Percentiles rank a stretch among this genome's conserved stretches.
Conservation (phyloP, 1,139 yeast genomes). For the Kodamaea derodonti region DNA sequence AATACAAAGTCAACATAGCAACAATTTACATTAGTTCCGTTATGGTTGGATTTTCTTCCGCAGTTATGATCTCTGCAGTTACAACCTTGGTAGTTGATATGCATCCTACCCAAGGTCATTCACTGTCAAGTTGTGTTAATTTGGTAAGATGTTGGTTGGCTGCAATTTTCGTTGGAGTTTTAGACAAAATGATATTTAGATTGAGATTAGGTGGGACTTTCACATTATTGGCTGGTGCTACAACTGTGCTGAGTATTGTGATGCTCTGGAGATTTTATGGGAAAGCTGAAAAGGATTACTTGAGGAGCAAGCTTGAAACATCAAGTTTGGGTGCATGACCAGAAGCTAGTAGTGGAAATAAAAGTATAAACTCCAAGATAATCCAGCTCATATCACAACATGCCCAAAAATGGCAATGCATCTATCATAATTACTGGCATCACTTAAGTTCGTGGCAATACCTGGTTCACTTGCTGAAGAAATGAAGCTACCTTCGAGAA, state of each 20-base stretch:
- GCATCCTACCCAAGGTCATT: conserved; percentile 30
- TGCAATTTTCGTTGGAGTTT: conserved; percentile 31
- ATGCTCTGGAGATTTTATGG: conserved; percentile 7
- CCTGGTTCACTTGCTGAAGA: no score
- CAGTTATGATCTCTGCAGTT: conserved; percentile 25
- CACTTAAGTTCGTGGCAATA: no score
- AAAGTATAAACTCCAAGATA: no score
- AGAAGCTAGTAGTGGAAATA: no score
- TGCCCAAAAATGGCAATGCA: no score
- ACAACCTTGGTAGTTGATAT: conserved; percentile 38
- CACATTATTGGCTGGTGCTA: conserved; percentile 31
- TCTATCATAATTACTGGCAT: no score
- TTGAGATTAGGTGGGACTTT: conserved; percentile 37
- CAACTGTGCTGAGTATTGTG: conserved; percentile 9
- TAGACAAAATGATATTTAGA: conserved; percentile 26
- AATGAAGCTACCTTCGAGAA: no score
- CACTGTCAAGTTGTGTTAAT: conserved; percentile 37
- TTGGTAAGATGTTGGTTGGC: conserved; percentile 34
- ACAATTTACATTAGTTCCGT: conserved; percentile 31
- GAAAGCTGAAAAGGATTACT: not conserved
- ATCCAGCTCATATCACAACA: no score
- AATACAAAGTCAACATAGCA: conserved; percentile 21
- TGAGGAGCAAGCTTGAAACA: not conserved
- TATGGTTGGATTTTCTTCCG: conserved; percentile 26
- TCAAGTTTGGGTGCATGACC: no score